Base-by-base conservation (phyloP, 2,329 filamentous ascomycete genomes). In the Myriosclerotinia curreyana region DNA sequence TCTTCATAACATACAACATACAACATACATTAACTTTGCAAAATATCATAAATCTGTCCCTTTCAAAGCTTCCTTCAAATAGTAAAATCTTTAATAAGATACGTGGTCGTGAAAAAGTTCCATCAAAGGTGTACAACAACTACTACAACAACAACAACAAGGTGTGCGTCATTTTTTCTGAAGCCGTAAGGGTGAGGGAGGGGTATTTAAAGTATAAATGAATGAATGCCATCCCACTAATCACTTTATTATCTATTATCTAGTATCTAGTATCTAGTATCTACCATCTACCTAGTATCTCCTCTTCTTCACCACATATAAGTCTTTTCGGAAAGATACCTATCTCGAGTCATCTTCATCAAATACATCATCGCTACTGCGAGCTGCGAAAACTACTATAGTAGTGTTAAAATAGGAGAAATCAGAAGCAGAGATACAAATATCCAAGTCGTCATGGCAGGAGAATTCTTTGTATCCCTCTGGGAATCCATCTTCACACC, bases 401-500 rank as follows among this genome's bases (percentile, higher is more conserved):
- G 17, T 25, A 42, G 17, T 31, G 38, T n/a, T 14, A 44, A 28
- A 36, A 5, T 11, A 14, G 20, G 22, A 31, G 22, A 54, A 25
- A 31, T 6, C 22, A 54, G 49, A 12, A 34, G n/a, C 22, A 25
- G 38, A 40, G n/a, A n/a, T 25, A 54, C 17, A 55, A 46, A 44
- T 25, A 54, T 49, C 38, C 25, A 40, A n/a, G n/a, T n/a, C n/a
- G 36, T 25, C 28, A 62, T 62, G 46, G 44, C 52, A n/a, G 34
- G 44, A 14, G 52, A 59, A 63, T 88, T 88, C 77, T 73, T 96
- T 67, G 82, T 86, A 74, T 86, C 93, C 70, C 88, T 97, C 66
- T 96, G 92, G 90, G 85, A 90, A 75, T 96, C 91, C 74, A 87
- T 98, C 81, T 97, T 98, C 83, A 95, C 89, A 6, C 91, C 94